phyloP scores from a whole-genome alignment of 2,329 filamentous ascomycete species.

The Sarocladium oryzae region DNA sequence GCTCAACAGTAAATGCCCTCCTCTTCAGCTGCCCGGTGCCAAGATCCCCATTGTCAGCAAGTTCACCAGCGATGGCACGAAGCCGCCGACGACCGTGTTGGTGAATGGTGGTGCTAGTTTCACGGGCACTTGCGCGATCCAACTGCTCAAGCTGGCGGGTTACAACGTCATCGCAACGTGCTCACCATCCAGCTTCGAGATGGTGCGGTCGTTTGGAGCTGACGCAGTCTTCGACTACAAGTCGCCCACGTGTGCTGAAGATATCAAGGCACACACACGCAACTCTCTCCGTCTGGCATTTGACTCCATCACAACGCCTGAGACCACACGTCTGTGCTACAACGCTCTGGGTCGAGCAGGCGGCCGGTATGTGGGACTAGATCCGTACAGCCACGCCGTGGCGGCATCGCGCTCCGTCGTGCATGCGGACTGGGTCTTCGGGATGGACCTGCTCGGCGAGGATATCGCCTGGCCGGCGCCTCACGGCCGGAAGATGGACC shows the following conservation, averaged over 20 bases:
- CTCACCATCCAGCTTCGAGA: constrained; percentile 30
- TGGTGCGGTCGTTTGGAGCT: constrained; percentile 35
- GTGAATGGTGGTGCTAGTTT: constrained; percentile 47
- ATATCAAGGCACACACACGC: constrained; percentile 17
- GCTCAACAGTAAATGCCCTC: constrained; percentile 41
- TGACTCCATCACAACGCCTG: constrained; percentile 18
- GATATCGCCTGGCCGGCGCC: constrained; percentile 8
- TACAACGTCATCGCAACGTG: constrained; percentile 32
- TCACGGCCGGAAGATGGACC: constrained; percentile 1
- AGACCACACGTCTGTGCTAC: constrained; percentile 16
- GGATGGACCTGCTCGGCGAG: constrained; percentile 10
- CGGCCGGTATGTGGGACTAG: constrained; percentile 31
- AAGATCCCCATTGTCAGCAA: neutral
- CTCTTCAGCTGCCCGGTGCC: constrained; percentile 36
- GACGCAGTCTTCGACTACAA: constrained; percentile 41
- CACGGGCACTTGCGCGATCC: constrained; percentile 45
- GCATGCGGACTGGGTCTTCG: constrained; percentile 11
- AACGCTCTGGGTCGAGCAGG: constrained; percentile 16
- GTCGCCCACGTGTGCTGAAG: constrained; percentile 15
- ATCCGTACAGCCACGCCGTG: constrained; percentile 22
- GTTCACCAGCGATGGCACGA: constrained; percentile 17
- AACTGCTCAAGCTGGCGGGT: constrained; percentile 35
- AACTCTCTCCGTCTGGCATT: constrained; percentile 17
- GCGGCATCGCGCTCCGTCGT: constrained; percentile 14
- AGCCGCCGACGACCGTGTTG: constrained; percentile 29